Evolutionary conservation across 257 asterid genomes (phyloP), one percentile per base, ranked within the genome.

Genomic region (Mitragyna speciosa): DNA sequence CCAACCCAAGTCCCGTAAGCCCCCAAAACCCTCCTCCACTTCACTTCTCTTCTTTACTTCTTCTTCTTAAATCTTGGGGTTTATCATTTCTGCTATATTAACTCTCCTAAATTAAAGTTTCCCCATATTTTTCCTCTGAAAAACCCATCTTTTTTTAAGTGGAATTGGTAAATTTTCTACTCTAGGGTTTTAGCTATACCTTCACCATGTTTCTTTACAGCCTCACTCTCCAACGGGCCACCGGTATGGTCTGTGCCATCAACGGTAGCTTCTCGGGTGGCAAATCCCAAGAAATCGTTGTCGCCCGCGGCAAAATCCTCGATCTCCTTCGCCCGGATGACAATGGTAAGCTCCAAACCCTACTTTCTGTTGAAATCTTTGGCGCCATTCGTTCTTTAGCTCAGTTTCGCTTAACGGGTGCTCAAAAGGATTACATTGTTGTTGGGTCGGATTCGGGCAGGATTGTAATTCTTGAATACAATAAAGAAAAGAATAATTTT

Each of bases 361-460:
- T 96, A 8, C 89, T 96, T 2, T 96, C 99, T 22, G 95, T 94
- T 63, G 97, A 94, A 82, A 92, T 94, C 17, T 96, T 96, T 66
- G 99, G 99, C 0, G 90, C 90, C 68, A 91, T 96, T 79, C 95
- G 99, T 56, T 96, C 99, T n/a, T 77, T 96, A 83, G 96, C 99
- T 80, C 99, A 94, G 81, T 96, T 96, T 76, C 96, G 98, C 52
- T 89, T 96, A 71, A 92, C 98, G 26, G 99, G 99, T 26, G 90
- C 97, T 10, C 97, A 92, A 33, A 96, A 96, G 49, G 99, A 96
- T 79, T 96, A 92, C 79, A 89, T 96, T 54, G 99, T 96, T 17
- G 93, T 96, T 26, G 99, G 99, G 12, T 96, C 99, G 12, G 97
- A 96, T 85, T 96, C 99, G 0, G 99, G 99, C 10, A 87, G 99